These are phyloP conservation scores for Trichoderma arundinaceum DNA, from an alignment of 2,329 filamentous ascomycete species.

Conservation along the genomic window DNA sequence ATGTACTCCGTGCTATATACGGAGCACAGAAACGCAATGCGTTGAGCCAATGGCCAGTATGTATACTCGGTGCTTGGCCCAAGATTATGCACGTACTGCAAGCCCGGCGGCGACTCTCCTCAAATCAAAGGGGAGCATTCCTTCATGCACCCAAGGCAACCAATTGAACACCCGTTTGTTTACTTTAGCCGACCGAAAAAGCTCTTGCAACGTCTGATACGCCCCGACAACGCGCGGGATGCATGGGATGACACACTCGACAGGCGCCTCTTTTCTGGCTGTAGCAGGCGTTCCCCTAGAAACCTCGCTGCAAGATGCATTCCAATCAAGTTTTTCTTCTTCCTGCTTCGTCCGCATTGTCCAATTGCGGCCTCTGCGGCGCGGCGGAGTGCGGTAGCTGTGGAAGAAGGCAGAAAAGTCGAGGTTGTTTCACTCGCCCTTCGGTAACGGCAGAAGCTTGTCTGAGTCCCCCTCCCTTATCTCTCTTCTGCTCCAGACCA, in stretches of 20 bases:
- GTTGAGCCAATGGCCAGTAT: too few species aligned
- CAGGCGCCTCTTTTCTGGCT: background rate
- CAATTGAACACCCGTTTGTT: conserved; percentile 17
- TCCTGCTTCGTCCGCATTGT: background rate
- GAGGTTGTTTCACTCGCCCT: conserved; percentile 2
- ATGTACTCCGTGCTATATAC: too few species aligned
- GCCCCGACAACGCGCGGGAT: conserved; percentile 3
- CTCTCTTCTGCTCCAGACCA: background rate
- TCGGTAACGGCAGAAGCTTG: background rate
- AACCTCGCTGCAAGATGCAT: conserved; percentile 13
- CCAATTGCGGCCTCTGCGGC: background rate
- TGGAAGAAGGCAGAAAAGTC: too few species aligned
- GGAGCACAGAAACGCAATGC: too few species aligned
- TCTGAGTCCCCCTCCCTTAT: conserved; percentile 18
- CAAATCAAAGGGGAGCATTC: conserved; percentile 16
- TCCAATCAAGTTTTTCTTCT: background rate
- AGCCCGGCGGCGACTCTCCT: background rate
- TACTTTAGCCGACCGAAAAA: conserved; percentile 18
- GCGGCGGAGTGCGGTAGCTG: background rate
- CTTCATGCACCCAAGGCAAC: conserved; percentile 25
- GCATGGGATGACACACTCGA: background rate
- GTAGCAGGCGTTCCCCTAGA: conserved; percentile 11
- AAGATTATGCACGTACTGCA: too few species aligned
- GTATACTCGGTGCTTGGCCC: background rate
- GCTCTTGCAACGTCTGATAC: background rate